Conservation (phyloP, 768 basidiomycete genomes). For the Hericium alpestre region DNA sequence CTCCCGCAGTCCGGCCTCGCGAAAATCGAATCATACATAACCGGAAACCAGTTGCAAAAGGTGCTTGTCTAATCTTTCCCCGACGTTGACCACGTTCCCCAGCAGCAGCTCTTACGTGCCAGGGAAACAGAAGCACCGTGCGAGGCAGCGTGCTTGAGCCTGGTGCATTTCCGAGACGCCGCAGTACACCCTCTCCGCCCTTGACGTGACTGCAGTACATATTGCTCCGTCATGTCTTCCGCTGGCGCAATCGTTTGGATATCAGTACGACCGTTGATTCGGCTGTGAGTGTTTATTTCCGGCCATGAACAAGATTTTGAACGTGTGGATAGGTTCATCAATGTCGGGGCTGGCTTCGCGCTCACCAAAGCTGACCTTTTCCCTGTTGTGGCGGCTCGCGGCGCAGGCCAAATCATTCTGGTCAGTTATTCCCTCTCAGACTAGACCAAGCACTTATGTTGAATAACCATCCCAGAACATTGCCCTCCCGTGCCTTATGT, state of each 20-base stretch:
- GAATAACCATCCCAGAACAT: conserved; percentile 29
- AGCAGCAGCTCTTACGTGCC: too few relatives aligned
- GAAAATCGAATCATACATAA: too few relatives aligned
- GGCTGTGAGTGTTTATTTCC: neutral
- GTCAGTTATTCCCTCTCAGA: conserved; percentile 18
- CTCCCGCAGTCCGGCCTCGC: too few relatives aligned
- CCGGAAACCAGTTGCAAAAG: too few relatives aligned
- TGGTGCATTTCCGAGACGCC: too few relatives aligned
- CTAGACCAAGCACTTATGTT: neutral
- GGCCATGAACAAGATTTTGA: neutral
- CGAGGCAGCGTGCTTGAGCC: too few relatives aligned
- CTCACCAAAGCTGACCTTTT: conserved; percentile 55
- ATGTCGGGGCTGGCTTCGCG: conserved; percentile 42
- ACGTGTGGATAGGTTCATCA: conserved; percentile 24
- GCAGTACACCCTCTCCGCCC: too few relatives aligned
- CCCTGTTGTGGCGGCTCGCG: conserved; percentile 44
- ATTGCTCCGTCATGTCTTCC: conserved; percentile 1
- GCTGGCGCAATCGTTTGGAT: conserved; percentile 1
- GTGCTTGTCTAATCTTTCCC: too few relatives aligned
- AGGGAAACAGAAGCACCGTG: too few relatives aligned
- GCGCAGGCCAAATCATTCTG: conserved; percentile 51
- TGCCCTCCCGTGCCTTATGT: conserved; percentile 52
- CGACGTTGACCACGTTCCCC: too few relatives aligned
- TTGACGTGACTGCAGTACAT: too few relatives aligned
- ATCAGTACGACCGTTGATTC: conserved; percentile 1